Evolutionary conservation across 2,329 filamentous ascomycete species (phyloP), one percentile per base, ranked within the genome.

Genomic region (Pseudogymnoascus sp.): DNA sequence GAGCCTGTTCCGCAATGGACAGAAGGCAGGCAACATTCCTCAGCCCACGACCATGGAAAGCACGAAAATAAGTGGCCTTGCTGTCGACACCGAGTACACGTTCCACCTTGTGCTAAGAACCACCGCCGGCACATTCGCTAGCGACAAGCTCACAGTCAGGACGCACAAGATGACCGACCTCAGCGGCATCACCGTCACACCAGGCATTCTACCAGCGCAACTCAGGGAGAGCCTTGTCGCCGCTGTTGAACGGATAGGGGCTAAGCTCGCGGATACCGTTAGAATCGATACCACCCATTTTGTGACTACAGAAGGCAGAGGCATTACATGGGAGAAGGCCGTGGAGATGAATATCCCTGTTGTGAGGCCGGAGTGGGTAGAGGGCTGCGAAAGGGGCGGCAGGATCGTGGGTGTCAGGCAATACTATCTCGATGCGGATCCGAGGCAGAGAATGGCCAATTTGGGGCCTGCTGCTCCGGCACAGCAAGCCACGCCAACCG

Each of bases 131-230:
- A 96, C 90, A 40, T 93, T 87, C 72, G 83, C 84, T 65, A 95
- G 89, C 74, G 90, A 96, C 68, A 91, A 89, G 74, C 82, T 99
- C 61, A 83, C 84, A 3, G 92, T 96, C 64, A 87, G 89, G 72
- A 99, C 95, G 53, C 95, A 99, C 80, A 96, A 97, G 80, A 97
- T 99, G 93, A 97, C 93, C 40, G 93, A 99, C 75, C 81, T 99
- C 61, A 93, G 89, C 68, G 95, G 95, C 64, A 93, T 99, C 75
- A 97, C 93, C 23, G 90, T 99, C 70, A 96, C 93, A 2, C 88
- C 92, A 0, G 95, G 95, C 60, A 84, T 96, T 69, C 82, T 99
- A 76, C 90, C 93, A 1, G 80, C 84, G 7, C 79, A 87, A 62
- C 80, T 88, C 63, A 87, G 86, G 72, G 91, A 96, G 68, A 87